These are phyloP conservation scores for Vicia sativa DNA, from an alignment of 306 rosid species.

Conservation along the genomic window DNA sequence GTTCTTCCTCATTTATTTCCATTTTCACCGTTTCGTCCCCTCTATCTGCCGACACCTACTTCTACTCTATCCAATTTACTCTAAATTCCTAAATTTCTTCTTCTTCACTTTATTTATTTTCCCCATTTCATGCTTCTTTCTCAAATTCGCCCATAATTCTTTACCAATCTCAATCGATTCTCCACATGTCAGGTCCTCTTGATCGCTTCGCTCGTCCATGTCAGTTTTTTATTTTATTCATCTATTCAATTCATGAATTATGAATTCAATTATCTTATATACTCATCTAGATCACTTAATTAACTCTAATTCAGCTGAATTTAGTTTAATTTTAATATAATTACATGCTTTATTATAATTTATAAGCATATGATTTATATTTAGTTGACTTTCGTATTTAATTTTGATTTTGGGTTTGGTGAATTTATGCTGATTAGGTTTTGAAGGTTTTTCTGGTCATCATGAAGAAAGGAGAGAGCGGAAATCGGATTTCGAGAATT, in stretches of 20 bases:
- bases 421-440: constrained; percentile 51
- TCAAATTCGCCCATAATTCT: constrained; percentile 13
- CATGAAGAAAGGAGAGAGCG: constrained; percentile 73
- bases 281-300: constrained; percentile 25
- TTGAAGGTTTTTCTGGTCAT: constrained; percentile 69
- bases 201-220: constrained; percentile 90
- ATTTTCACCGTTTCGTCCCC: constrained; percentile 12
- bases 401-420: too few species aligned
- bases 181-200: constrained; percentile 82
- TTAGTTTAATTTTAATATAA: constrained; percentile 7
- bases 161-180: too few species aligned
- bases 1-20: background rate
- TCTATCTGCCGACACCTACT: constrained; percentile 44
- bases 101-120: background rate
- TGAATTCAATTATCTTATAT: constrained; percentile 16
- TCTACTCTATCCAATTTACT: background rate
- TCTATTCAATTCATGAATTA: constrained; percentile 10
- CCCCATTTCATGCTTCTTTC: background rate
- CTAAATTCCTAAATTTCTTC: background rate
- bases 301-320: background rate
- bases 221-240: constrained; percentile 43
- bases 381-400: too few species aligned
- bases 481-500: constrained; percentile 72
- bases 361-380: too few species aligned
- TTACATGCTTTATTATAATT: too few species aligned